Evolutionary conservation across 257 asterid species (phyloP).

Genomic region (Solanum medicagineum): DNA sequence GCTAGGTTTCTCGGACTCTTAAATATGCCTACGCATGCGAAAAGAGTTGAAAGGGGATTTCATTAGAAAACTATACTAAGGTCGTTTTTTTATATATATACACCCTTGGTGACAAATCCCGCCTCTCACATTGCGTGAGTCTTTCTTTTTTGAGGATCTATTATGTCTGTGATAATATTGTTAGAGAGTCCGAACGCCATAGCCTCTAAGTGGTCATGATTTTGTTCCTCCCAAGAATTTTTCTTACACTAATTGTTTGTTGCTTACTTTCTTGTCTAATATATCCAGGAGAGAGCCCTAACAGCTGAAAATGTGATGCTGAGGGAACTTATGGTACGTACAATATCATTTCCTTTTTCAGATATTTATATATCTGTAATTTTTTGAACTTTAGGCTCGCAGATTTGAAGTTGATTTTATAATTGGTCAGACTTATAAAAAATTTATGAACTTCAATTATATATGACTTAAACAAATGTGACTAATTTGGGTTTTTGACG

Average conservation of each 20-base stretch:
- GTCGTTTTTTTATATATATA: not conserved
- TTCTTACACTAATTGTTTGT: not conserved
- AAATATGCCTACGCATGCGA: not conserved
- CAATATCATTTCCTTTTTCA: not conserved
- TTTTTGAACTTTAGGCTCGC: too few species aligned
- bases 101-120: not conserved
- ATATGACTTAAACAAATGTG: not conserved
- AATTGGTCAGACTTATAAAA: too few species aligned
- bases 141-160: not conserved
- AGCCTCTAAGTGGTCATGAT: not conserved
- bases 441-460: not conserved
- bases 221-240: not conserved
- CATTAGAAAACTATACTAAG: not conserved
- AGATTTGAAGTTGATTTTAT: too few species aligned
- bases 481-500: not conserved
- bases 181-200: not conserved
- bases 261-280: not conserved
- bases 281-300: constrained; percentile 57
- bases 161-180: not conserved
- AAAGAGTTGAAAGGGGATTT: not conserved
- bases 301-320: constrained; percentile 67
- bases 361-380: too few species aligned
- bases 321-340: constrained; percentile 49
- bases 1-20: not conserved
- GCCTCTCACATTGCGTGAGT: not conserved